Conservation (phyloP, 2,329 filamentous ascomycete genomes). For the Septoria linicola region DNA sequence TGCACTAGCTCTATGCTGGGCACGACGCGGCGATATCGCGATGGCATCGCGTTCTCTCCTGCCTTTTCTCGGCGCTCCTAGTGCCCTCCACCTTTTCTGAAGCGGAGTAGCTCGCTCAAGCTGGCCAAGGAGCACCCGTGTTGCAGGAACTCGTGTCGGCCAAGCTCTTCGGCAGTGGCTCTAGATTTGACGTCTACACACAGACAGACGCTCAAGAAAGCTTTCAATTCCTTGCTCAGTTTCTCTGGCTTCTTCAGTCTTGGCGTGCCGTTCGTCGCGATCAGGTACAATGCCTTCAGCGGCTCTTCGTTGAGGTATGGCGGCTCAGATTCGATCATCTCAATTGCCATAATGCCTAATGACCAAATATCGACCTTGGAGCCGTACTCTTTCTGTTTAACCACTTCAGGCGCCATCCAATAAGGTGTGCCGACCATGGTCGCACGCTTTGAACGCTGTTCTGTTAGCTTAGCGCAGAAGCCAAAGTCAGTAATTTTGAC, state of each 20-base stretch:
- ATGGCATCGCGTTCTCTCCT: neutral
- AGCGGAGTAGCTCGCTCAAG: slow-evolving; percentile 82
- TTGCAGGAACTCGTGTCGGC: slow-evolving; percentile 91
- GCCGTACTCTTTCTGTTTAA: slow-evolving; percentile 98
- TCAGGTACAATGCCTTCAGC: slow-evolving; percentile 93
- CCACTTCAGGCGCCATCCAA: slow-evolving; percentile 99
- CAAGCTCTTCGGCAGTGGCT: slow-evolving; percentile 84
- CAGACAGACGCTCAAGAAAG: slow-evolving; percentile 91
- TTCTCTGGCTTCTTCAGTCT: slow-evolving; percentile 98
- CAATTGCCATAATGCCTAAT: slow-evolving; percentile 98
- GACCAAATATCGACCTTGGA: slow-evolving; percentile 99
- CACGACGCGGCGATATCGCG: slow-evolving; percentile 2
- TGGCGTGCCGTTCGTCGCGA: slow-evolving; percentile 95
- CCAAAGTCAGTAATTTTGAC: slow-evolving; percentile 98
- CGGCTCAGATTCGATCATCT: slow-evolving; percentile 99
- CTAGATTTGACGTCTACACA: slow-evolving; percentile 95
- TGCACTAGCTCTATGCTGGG: neutral
- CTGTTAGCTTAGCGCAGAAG: slow-evolving; percentile 97
- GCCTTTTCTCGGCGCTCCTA: slow-evolving; percentile 25
- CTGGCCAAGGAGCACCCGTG: slow-evolving; percentile 81
- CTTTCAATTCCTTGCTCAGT: slow-evolving; percentile 95
- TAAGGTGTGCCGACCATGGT: slow-evolving; percentile 99
- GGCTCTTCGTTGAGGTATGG: slow-evolving; percentile 98
- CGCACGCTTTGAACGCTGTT: slow-evolving; percentile 92
- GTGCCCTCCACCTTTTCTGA: slow-evolving; percentile 66